Evolutionary conservation across 2,329 filamentous ascomycete species (phyloP).

Genomic region (Trichophyton equinum): DNA sequence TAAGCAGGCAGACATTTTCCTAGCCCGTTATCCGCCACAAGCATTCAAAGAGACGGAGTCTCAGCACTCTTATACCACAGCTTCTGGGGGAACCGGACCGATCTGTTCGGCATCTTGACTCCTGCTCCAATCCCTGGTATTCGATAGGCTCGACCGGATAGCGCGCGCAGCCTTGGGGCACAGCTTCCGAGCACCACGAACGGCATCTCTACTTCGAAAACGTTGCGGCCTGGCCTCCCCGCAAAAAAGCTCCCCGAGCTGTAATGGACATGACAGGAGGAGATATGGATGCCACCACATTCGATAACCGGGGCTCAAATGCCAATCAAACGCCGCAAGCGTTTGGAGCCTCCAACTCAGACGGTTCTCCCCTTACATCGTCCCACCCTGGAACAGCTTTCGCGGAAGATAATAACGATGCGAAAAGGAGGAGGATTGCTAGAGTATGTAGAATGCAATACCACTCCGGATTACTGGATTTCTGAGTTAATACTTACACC

Average conservation of each 20-base stretch:
- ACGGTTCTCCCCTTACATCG: slow-evolving; percentile 47
- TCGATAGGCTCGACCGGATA: neutral
- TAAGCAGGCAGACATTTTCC: slow-evolving; percentile 1
- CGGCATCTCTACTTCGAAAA: neutral
- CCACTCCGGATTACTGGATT: neutral
- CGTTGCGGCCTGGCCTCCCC: neutral
- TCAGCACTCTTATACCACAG: neutral
- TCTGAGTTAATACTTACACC: neutral
- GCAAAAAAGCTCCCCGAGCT: neutral
- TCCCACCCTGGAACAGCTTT: slow-evolving; percentile 32
- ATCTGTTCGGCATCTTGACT: neutral
- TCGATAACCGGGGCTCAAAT: slow-evolving; percentile 43
- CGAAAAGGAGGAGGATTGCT: slow-evolving; percentile 79
- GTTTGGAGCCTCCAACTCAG: slow-evolving; percentile 50
- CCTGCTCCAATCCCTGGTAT: neutral
- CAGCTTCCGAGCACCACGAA: neutral
- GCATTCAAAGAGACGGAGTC: neutral
- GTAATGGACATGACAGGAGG: slow-evolving; percentile 16
- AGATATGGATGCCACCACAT: slow-evolving; percentile 28
- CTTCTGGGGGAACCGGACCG: neutral
- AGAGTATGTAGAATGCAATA: slow-evolving; percentile 45
- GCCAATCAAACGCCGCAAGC: slow-evolving; percentile 54
- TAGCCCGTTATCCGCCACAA: slow-evolving; percentile 1
- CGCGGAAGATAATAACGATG: slow-evolving; percentile 52
- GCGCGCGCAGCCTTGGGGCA: neutral